Base-by-base conservation (phyloP, 768 basidiomycete species). In the Naganishia vishniacii region DNA sequence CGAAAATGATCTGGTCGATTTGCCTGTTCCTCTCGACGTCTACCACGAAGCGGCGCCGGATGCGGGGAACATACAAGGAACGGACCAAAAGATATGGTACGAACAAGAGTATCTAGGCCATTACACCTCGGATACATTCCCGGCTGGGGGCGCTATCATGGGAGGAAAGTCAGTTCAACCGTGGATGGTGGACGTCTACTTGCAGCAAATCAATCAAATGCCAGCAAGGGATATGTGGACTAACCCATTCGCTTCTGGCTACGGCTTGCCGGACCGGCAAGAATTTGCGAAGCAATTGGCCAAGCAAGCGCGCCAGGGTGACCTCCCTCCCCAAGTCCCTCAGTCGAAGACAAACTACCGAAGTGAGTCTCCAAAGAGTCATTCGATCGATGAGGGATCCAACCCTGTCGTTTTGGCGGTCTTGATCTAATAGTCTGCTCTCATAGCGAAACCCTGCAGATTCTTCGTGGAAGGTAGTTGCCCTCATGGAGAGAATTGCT, bases 311-410 rank as follows among this genome's bases (percentile, higher is more conserved):
- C 48, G 41, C 34, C 23, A 13, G 13, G 56, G 63, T 6, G 34
- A 48, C 15, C 23, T 66, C 34, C 65, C 65, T 18, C 53, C 60
- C 18, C 65, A 53, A 18, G 48, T 49, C 13, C 47, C 49, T 12
- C 65, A 58, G 37, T 48, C 61, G 20, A 73, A 73, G 67, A 67
- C 51, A 11, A 74, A 75, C 60, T 77, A 71, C 48, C 64, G 69
- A 48, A 77, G 75, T 76, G 64, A 70, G 73, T 73, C 7, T 9
- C 16, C 13, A 77, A 73, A 75, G 64, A 70, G 73, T 73, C 7
- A 4, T 12, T 15, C n/a, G 16, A 25, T 34, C 12, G 48, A 15
- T 41, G 3, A 15, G 23, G 40, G 13, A n/a, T 25, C 23, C 15
- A 44, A 31, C 11, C 13, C 34, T 40, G 0, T 15, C 26, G 8